A percentile compares a stretch with the other conserved stretches of the same genome.
These are phyloP conservation scores for Extremus antarcticus DNA, from an alignment of 495 filamentous ascomycete species.

Conservation along the genomic window DNA sequence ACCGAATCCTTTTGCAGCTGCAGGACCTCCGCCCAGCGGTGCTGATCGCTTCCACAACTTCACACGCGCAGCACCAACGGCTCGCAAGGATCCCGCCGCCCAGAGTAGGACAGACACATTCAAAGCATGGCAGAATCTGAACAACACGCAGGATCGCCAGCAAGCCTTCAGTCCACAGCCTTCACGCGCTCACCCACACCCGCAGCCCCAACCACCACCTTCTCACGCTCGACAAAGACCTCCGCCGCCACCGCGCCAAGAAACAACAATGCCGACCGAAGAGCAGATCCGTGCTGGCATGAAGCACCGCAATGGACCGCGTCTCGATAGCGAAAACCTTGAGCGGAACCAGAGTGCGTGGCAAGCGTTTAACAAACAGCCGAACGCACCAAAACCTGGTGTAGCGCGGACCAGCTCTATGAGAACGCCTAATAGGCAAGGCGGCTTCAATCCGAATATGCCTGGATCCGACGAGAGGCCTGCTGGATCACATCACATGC, in stretches of 20 bases:
- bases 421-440: slow-evolving; percentile 32
- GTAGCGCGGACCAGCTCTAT: slow-evolving; percentile 35
- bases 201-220: slow-evolving; percentile 1
- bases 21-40: slow-evolving; percentile 19
- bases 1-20: slow-evolving; percentile 22
- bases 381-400: slow-evolving; percentile 18
- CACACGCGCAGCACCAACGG: slow-evolving; percentile 25
- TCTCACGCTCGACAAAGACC: slow-evolving; percentile 7
- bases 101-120: slow-evolving; percentile 48
- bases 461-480: slow-evolving; percentile 25
- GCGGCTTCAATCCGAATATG: slow-evolving; percentile 31
- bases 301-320: slow-evolving; percentile 10
- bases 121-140: slow-evolving; percentile 65
- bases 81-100: slow-evolving; percentile 40
- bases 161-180: neutral
- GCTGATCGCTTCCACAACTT: slow-evolving; percentile 30
- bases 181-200: slow-evolving; percentile 15
- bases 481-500: slow-evolving; percentile 4
- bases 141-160: slow-evolving; percentile 28
- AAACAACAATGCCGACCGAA: slow-evolving; percentile 15
- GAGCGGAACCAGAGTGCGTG: slow-evolving; percentile 10
- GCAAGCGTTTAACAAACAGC: slow-evolving; percentile 6
- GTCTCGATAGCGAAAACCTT: neutral
- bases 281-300: slow-evolving; percentile 18
- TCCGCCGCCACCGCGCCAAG: slow-evolving; percentile 10